Percentiles rank a stretch among this genome's conserved stretches.
Evolutionary conservation across 2,329 filamentous ascomycete species (phyloP).

Genomic region (Monosporascus sp.): DNA sequence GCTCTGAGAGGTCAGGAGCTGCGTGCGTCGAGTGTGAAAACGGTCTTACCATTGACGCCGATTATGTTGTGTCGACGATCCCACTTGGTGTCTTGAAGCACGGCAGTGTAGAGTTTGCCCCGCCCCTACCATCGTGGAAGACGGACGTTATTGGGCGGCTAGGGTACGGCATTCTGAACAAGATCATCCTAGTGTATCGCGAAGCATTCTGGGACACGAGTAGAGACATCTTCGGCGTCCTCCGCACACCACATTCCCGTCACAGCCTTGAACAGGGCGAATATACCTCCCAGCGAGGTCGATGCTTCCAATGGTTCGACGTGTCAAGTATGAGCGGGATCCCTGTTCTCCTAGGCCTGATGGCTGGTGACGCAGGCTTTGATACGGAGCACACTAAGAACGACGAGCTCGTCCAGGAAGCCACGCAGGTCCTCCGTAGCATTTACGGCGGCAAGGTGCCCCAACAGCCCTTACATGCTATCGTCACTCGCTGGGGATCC

Average conservation of each 20-base stretch:
- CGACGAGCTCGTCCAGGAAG: slow-evolving; percentile 71
- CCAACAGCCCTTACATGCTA: slow-evolving; percentile 70
- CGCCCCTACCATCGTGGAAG: slow-evolving; percentile 85
- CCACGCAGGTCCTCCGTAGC: slow-evolving; percentile 69
- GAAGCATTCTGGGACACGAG: slow-evolving; percentile 85
- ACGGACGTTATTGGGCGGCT: slow-evolving; percentile 71
- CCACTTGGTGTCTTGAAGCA: slow-evolving; percentile 89
- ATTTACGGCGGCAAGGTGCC: slow-evolving; percentile 72
- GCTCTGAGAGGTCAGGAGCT: slow-evolving; percentile 43
- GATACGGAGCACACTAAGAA: slow-evolving; percentile 77
- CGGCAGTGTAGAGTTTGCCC: slow-evolving; percentile 77
- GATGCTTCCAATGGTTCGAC: slow-evolving; percentile 98
- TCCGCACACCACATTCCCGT: slow-evolving; percentile 66
- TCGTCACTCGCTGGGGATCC: slow-evolving; percentile 88
- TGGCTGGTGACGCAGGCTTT: slow-evolving; percentile 92
- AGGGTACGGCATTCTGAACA: slow-evolving; percentile 92
- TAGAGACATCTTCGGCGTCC: slow-evolving; percentile 88
- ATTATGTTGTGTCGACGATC: slow-evolving; percentile 84
- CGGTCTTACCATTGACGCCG: slow-evolving; percentile 72
- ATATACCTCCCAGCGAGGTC: slow-evolving; percentile 73
- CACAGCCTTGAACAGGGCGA: slow-evolving; percentile 73
- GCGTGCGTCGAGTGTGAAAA: slow-evolving; percentile 70
- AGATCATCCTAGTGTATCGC: slow-evolving; percentile 87
- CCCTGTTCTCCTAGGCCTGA: slow-evolving; percentile 82
- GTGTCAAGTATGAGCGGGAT: slow-evolving; percentile 84